phyloP scores from a whole-genome alignment of 2,329 filamentous ascomycete species.

The Ilyonectria mors-panacis region DNA sequence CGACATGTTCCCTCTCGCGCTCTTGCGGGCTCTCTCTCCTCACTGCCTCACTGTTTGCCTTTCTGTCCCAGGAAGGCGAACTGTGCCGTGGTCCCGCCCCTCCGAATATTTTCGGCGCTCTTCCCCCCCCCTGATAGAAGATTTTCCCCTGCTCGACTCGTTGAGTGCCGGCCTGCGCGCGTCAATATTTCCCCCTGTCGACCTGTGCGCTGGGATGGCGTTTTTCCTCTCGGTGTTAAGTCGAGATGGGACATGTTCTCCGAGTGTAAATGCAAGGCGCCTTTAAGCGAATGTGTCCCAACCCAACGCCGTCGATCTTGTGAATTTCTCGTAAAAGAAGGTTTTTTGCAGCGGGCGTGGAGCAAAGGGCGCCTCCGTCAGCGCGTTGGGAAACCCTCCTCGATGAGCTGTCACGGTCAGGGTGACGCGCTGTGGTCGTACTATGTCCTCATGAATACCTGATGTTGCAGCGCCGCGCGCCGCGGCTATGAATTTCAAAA shows the following conservation, averaged over 20 bases:
- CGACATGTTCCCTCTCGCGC: slow-evolving; percentile 24
- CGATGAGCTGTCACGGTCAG: neutral
- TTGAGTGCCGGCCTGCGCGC: slow-evolving; percentile 5
- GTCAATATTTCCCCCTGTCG: slow-evolving; percentile 5
- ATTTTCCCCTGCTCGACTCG: neutral
- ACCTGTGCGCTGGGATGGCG: neutral
- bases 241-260: slow-evolving; percentile 7
- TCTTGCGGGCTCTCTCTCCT: slow-evolving; percentile 32
- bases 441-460: neutral
- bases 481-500: slow-evolving; percentile 7
- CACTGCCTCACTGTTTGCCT: slow-evolving; percentile 1
- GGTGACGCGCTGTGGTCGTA: neutral
- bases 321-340: slow-evolving; percentile 1
- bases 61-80: neutral
- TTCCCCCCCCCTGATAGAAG: neutral
- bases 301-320: neutral
- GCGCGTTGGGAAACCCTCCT: neutral
- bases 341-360: slow-evolving; percentile 5
- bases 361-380: neutral
- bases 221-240: neutral
- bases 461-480: neutral
- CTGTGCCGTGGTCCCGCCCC: slow-evolving; percentile 18
- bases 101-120: slow-evolving; percentile 40
- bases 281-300: slow-evolving; percentile 4
- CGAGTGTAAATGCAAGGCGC: neutral